Evolutionary conservation across 306 rosid species (phyloP), one percentile per base, ranked within the genome.

Genomic region (Sicyos baderoa): DNA sequence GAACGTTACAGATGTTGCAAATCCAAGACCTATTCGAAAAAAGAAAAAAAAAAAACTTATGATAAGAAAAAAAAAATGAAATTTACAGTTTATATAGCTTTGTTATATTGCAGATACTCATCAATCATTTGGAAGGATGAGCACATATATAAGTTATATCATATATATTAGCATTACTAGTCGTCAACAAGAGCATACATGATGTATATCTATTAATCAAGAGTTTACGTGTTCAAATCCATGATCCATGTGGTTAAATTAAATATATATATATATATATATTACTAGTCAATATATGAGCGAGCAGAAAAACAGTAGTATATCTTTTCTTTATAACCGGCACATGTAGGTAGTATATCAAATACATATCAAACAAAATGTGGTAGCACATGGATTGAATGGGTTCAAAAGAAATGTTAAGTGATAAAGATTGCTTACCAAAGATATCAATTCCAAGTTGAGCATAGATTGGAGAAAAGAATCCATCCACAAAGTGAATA

Each of bases 381-480:
- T 4, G 37, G 5, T 48, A 32, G 9, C 45, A 25, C 17, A 9
- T 68, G 12, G 45, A 54, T 15, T 54, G 63, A 15, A 37, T 37
- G 13, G 37, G 37, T 32, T 32, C 37, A 32, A 32, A 32, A 32
- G 37, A 32, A 32, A 32, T 32, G 37, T 32, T 32, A 32, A 32
- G 37, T 32, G 37, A 4, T 1, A 69, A 6, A 42, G 17, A 74
- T 45, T 71, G 71, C 90, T 74, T 81, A 90, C 97, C 97, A 82
- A 90, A 90, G 52, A 90, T 84, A 73, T 90, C 72, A 64, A 90
- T 84, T 81, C 97, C 97, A 72, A 90, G 97, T 68, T 86, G 87
- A 70, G 86, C 91, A 71, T 86, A 90, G 72, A 90, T 90, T 16
- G 97, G 97, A 75, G 97, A 90, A 78, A n/a, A n/a, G n/a, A n/a